Evolutionary conservation across 139 green algal genomes (phyloP), one percentile per base, ranked within the genome.

Genomic region (Trebouxia sp.): DNA sequence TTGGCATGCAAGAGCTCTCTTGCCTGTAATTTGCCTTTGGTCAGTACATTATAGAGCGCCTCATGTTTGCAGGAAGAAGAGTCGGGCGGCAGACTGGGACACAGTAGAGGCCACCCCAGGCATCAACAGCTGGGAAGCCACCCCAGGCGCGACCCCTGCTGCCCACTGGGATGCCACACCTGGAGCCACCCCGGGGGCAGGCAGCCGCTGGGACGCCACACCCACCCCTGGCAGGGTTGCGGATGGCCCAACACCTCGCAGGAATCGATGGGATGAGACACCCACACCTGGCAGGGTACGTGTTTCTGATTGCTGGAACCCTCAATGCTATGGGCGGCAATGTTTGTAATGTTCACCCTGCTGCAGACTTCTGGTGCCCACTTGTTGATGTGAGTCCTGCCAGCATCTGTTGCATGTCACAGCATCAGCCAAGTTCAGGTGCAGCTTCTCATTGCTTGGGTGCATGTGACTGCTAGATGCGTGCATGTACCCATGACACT

Each of bases 21-120:
- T n/a, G n/a, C n/a, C n/a, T n/a, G n/a, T n/a, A n/a, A n/a, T n/a
- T n/a, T n/a, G n/a, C n/a, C n/a, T n/a, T n/a, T n/a, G n/a, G n/a
- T n/a, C n/a, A n/a, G n/a, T n/a, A n/a, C n/a, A n/a, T n/a, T n/a
- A n/a, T n/a, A n/a, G n/a, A n/a, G n/a, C n/a, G 69, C 37, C 39
- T 15, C 26, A 20, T 32, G 43, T 43, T 24, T 86, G 76, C 86
- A 92, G 86, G n/a, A 93, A 91, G 80, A 87, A 87, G 70, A 10
- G 85, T 15, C 86, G 90, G 78, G 76, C 77, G 55, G 97, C 93
- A 12, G 95, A 97, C 32, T 98, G 95, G 95, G 95, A 98, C 70
- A 83, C 89, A 17, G 86, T 92, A 51, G 94, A 97, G 78, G 87
- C 89, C 20, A 95, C 93, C 1, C 90, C 93, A 41, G 84, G 85